Evolutionary conservation across 805 yeast genomes (phyloP), one percentile per base, ranked within the genome.

Genomic region (Wickerhamomyces ciferrii): DNA sequence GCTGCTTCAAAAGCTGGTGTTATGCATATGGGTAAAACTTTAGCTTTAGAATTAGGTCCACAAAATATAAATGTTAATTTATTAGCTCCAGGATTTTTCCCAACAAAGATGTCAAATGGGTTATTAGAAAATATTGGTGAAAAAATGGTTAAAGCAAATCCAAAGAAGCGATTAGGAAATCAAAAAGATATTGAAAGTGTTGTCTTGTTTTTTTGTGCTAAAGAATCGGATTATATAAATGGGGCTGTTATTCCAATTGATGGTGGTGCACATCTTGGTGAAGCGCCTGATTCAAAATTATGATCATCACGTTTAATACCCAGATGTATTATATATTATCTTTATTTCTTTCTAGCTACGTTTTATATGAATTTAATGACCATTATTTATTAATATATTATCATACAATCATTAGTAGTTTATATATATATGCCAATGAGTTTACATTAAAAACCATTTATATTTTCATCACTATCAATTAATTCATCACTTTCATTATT

Each of bases 71-170:
- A 79, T 41, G 89, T 84, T 47, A 84, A 85, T 65, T 68, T 79
- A 13, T 62, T 84, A 51, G 88, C 89, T 7, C 91, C 91, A 0
- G 92, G 92, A 0, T 85, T 83, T 61, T 81, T 84, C 74, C 87
- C 87, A 19, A 74, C 84, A 18, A 84, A 81, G 63, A 84, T 84
- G 90, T 74, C 88, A 37, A 72, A 78, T 49, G 91, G 88, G 0
- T 53, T 84, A 41, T 66, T 85, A 41, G 75, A 69, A 35, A 67
- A 63, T 44, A 42, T 56, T 48, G 81, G 80, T 21, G 80, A 75
- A 14, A 27, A 58, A 1, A 67, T 82, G 71, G 54, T 52, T 14
- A 70, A 65, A 27, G 49, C 59, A 25, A 85, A 83, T 65, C 91
- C 91, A 15, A 70, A 81, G 54, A 68, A 71, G 45, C 72, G 92